Evolutionary conservation across 129 eudicot species (phyloP).

Genomic region (Lonicera japonica): DNA sequence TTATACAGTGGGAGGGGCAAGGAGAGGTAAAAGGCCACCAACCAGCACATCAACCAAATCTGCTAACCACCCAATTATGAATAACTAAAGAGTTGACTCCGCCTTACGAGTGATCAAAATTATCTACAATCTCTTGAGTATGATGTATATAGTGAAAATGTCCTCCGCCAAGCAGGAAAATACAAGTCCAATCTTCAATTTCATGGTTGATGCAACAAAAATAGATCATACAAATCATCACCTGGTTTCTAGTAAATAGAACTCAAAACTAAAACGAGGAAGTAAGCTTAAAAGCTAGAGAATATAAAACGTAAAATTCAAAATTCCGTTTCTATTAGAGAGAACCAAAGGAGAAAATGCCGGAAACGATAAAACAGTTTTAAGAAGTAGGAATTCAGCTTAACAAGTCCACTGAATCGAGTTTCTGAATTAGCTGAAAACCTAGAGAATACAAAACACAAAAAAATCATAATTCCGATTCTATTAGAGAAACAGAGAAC

Average conservation of each 20-base stretch:
- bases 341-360: too few relatives aligned
- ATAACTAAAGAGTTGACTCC: background rate
- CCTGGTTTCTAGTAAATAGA: background rate
- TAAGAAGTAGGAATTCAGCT: too few relatives aligned
- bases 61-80: background rate
- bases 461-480: too few relatives aligned
- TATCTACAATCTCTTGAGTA: too few relatives aligned
- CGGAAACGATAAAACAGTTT: too few relatives aligned
- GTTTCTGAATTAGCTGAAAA: too few relatives aligned
- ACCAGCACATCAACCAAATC: background rate
- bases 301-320: too few relatives aligned
- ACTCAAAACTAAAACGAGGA: background rate
- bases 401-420: too few relatives aligned
- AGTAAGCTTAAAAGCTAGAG: too few relatives aligned
- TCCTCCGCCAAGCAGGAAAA: background rate
- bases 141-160: background rate
- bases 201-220: background rate
- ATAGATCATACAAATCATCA: background rate
- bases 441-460: too few relatives aligned
- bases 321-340: too few relatives aligned
- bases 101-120: background rate
- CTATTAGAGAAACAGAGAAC: too few relatives aligned
- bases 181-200: background rate
- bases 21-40: conserved; percentile 1
- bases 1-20: background rate